These are phyloP conservation scores for Hyphodiscus hymeniophilus DNA, from an alignment of 495 filamentous ascomycete species.

Conservation along the genomic window DNA sequence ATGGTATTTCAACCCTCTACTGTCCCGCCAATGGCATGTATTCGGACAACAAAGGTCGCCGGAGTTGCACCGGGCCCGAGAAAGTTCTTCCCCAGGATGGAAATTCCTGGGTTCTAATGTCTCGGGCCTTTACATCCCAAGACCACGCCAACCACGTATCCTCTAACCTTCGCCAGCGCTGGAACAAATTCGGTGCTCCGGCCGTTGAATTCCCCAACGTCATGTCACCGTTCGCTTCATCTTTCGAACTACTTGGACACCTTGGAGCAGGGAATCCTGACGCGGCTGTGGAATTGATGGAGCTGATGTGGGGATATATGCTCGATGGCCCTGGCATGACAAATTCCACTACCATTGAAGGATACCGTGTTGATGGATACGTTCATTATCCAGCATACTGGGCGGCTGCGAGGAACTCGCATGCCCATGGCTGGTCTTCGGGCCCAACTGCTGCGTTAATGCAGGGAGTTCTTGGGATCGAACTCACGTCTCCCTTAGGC, in stretches of 20 bases:
- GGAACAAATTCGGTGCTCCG: slow-evolving; percentile 51
- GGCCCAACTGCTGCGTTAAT: slow-evolving; percentile 50
- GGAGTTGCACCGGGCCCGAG: slow-evolving; percentile 16
- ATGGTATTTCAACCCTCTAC: slow-evolving; percentile 24
- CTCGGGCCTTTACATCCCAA: slow-evolving; percentile 22
- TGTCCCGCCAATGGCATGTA: slow-evolving; percentile 25
- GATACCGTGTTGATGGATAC: slow-evolving; percentile 45
- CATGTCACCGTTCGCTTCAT: slow-evolving; percentile 53
- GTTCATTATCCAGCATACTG: slow-evolving; percentile 50
- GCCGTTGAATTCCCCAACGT: slow-evolving; percentile 49
- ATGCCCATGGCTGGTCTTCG: slow-evolving; percentile 55
- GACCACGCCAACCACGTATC: slow-evolving; percentile 22
- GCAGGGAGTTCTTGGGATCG: slow-evolving; percentile 45
- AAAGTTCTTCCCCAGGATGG: slow-evolving; percentile 39
- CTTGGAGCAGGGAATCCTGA: slow-evolving; percentile 33
- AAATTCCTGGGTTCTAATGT: slow-evolving; percentile 36
- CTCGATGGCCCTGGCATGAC: slow-evolving; percentile 53
- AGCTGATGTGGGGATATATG: slow-evolving; percentile 53
- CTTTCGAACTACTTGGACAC: slow-evolving; percentile 54
- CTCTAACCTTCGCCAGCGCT: slow-evolving; percentile 38
- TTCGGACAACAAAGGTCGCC: slow-evolving; percentile 25
- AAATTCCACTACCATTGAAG: slow-evolving; percentile 52
- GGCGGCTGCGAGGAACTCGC: slow-evolving; percentile 41
- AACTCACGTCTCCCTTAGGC: slow-evolving; percentile 38
- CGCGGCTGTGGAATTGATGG: slow-evolving; percentile 48